These are phyloP conservation scores for Euphorbia peplus DNA, from an alignment of 345 rosid species.

Conservation along the genomic window DNA sequence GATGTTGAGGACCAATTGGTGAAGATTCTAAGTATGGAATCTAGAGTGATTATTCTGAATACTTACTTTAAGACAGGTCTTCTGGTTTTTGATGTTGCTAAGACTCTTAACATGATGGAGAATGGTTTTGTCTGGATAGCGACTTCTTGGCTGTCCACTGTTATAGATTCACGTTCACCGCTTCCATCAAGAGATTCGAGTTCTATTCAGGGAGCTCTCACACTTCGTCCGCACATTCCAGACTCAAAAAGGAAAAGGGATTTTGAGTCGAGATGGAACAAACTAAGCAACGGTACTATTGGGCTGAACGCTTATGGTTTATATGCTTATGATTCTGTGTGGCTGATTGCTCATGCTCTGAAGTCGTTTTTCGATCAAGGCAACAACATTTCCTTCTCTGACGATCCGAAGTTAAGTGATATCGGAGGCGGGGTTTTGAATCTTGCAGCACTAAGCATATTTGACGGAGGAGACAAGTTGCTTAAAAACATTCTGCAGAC, in stretches of 20 bases:
- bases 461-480: constrained; percentile 63
- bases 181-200: constrained; percentile 28
- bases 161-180: constrained; percentile 55
- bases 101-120: constrained; percentile 74
- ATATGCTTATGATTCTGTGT: constrained; percentile 86
- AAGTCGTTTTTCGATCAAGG: constrained; percentile 63
- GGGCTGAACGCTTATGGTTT: constrained; percentile 75
- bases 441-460: constrained; percentile 66
- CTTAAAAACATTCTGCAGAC: constrained; percentile 51
- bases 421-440: constrained; percentile 54
- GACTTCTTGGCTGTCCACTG: constrained; percentile 70
- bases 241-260: constrained; percentile 60
- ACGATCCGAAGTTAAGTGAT: constrained; percentile 43
- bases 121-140: constrained; percentile 87
- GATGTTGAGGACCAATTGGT: constrained; percentile 42
- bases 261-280: constrained; percentile 61
- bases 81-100: constrained; percentile 65
- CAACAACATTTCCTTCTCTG: constrained; percentile 65
- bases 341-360: constrained; percentile 81
- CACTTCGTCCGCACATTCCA: constrained; percentile 66
- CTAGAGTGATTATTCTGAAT: constrained; percentile 66
- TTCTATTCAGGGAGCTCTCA: constrained; percentile 57
- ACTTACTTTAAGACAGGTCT: constrained; percentile 51
- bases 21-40: constrained; percentile 65
- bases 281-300: constrained; percentile 61